Conservation (phyloP, 176 grass and related monocot species). For the Juncus effusus region DNA sequence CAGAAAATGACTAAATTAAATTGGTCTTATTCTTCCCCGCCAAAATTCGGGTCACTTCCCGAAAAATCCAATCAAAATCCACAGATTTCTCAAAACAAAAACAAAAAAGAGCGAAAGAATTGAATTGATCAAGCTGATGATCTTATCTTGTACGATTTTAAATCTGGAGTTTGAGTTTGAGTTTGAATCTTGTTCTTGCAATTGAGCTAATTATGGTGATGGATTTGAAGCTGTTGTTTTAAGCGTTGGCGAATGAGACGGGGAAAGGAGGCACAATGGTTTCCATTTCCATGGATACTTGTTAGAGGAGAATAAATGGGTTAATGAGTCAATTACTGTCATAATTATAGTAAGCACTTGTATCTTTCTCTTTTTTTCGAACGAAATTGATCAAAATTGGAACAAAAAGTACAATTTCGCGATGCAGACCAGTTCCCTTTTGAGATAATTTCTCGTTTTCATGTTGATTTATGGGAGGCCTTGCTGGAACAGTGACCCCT, state of each 20-base stretch:
- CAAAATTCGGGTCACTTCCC: too few relatives aligned
- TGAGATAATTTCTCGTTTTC: not conserved
- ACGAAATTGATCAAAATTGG: not conserved
- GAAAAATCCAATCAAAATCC: too few relatives aligned
- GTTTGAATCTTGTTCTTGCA: too few relatives aligned
- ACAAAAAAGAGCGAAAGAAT: too few relatives aligned
- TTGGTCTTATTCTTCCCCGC: too few relatives aligned
- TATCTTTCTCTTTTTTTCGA: not conserved
- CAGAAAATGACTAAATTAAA: too few relatives aligned
- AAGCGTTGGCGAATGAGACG: slow-evolving; percentile 8
- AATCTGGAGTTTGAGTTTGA: too few relatives aligned
- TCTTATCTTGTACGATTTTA: too few relatives aligned
- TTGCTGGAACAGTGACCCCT: slow-evolving; percentile 51
- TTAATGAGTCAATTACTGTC: slow-evolving; percentile 69
- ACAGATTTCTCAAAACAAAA: too few relatives aligned
- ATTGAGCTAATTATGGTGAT: not conserved
- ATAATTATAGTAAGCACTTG: slow-evolving; percentile 48
- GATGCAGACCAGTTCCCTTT: not conserved
- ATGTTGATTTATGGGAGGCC: slow-evolving; percentile 48
- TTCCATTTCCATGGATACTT: slow-evolving; percentile 78
- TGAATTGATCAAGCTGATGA: too few relatives aligned
- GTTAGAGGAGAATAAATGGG: slow-evolving; percentile 72
- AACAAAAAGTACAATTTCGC: too few relatives aligned
- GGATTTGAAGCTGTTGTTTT: not conserved
- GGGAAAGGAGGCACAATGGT: slow-evolving; percentile 33